Evolutionary conservation across 139 green algal species (phyloP), one percentile per base, ranked within the genome.

Genomic region (Tetradesmus obliquus): DNA sequence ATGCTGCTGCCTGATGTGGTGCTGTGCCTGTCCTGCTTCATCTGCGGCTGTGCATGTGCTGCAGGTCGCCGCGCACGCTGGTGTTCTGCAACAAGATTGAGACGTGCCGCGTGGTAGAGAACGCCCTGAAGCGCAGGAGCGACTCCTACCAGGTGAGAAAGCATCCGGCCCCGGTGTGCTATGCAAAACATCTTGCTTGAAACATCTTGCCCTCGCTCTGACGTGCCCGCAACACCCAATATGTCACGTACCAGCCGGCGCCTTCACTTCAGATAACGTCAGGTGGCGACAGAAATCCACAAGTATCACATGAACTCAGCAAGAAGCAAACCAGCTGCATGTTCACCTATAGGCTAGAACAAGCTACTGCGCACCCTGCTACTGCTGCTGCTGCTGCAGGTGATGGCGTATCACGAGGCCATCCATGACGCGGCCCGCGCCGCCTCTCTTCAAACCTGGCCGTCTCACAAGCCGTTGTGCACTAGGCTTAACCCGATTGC

Each of bases 61-160:
- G 91, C 81, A 54, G 86, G 32, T 94, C 94, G 4, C 10, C 86
- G 7, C 94, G 95, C 58, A 92, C 95, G 22, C 92, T 98, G 12
- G 93, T 98, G 45, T 98, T 98, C 89, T 98, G 95, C 96, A 99
- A 99, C 94, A 99, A 98, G 93, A 98, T 99, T 87, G 97, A 99
- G 82, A 95, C 95, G 8, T 98, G 96, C 94, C 94, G 97, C 72
- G 94, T 95, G 54, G 96, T 99, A 86, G 97, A 99, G 94, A 99
- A 99, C 91, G 89, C 94, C n/a, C 92, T 99, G 8, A 95, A 91
- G 60, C 92, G 98, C 1, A 55, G 17, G 53, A 91, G 95, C 79
- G 55, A 84, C 20, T n/a, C 81, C 7, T 83, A 57, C 13, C 83
- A 85, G 80, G 80, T 85, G 80, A 12, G 80, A 10, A 45, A 51